A percentile compares a stretch with the other conserved stretches of the same genome.
These are phyloP conservation scores for Amanita fuliginea DNA, from an alignment of 768 basidiomycete species.

Conservation along the genomic window DNA sequence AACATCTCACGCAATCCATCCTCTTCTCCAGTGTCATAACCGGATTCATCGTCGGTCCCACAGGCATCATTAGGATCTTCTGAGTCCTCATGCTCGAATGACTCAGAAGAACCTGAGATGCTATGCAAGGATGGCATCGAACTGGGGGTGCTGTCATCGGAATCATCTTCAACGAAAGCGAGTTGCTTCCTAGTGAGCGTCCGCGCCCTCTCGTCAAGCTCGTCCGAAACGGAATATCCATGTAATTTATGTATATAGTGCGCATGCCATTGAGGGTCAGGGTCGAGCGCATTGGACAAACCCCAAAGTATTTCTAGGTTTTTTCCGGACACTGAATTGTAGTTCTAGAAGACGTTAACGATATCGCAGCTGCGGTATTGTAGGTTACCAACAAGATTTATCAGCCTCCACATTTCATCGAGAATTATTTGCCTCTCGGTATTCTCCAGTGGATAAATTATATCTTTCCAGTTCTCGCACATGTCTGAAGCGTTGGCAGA, in stretches of 20 bases:
- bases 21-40: constrained; percentile 14
- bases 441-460: constrained; percentile 47
- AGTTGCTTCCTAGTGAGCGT: constrained; percentile 23
- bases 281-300: constrained; percentile 36
- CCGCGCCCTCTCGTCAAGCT: constrained; percentile 12
- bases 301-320: constrained; percentile 58
- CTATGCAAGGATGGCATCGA: constrained; percentile 64
- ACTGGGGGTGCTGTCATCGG: constrained; percentile 25
- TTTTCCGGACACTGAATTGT: constrained; percentile 36
- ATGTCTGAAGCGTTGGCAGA: constrained; percentile 47
- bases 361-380: not conserved
- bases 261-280: constrained; percentile 51
- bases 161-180: constrained; percentile 39
- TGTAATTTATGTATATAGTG: constrained; percentile 21
- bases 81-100: constrained; percentile 33
- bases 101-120: constrained; percentile 51
- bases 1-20: constrained; percentile 41
- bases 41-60: constrained; percentile 21
- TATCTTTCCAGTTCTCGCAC: constrained; percentile 39
- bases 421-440: constrained; percentile 39
- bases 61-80: constrained; percentile 23
- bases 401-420: constrained; percentile 51
- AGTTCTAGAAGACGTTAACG: constrained; percentile 36
- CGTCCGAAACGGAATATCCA: constrained; percentile 16
- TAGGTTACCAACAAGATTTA: constrained; percentile 40